Evolutionary conservation across 805 yeast species (phyloP).

Genomic region (Hanseniaspora meyeri): DNA sequence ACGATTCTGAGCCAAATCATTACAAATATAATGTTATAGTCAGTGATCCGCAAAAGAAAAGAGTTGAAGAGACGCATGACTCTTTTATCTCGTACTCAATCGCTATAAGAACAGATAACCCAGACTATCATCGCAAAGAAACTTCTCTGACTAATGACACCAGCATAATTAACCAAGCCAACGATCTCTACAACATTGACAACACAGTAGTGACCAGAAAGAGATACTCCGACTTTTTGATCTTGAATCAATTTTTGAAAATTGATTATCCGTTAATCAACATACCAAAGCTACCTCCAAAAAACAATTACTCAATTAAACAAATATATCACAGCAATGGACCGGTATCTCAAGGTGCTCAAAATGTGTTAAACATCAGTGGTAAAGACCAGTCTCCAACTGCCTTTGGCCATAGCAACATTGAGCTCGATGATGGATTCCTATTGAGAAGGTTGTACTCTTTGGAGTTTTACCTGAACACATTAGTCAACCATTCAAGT

Average conservation of each 20-base stretch:
- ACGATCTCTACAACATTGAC: conserved; percentile 1
- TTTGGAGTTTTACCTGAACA: conserved; percentile 5
- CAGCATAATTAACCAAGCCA: too few species aligned
- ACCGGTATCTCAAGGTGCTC: background rate
- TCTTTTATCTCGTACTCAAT: conserved; percentile 9
- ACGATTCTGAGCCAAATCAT: background rate
- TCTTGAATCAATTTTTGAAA: conserved; percentile 9
- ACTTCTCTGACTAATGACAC: background rate
- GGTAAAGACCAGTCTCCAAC: background rate
- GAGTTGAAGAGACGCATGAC: background rate
- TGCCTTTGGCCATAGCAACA: background rate
- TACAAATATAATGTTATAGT: conserved; percentile 9
- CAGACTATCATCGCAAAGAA: background rate
- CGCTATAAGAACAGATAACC: conserved; percentile 4
- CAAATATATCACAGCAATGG: conserved; percentile 4
- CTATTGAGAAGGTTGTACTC: conserved; percentile 9
- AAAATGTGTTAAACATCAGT: background rate
- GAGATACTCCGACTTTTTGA: conserved; percentile 12
- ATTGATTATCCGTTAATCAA: conserved; percentile 10
- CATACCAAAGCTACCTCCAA: conserved; percentile 12
- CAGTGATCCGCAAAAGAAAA: conserved; percentile 11
- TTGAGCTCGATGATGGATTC: conserved; percentile 10
- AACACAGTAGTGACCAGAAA: conserved; percentile 9
- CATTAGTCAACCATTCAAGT: conserved; percentile 5
- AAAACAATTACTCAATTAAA: conserved; percentile 11